Conservation (phyloP, 768 basidiomycete species). For the Glaciozyma martinii region DNA sequence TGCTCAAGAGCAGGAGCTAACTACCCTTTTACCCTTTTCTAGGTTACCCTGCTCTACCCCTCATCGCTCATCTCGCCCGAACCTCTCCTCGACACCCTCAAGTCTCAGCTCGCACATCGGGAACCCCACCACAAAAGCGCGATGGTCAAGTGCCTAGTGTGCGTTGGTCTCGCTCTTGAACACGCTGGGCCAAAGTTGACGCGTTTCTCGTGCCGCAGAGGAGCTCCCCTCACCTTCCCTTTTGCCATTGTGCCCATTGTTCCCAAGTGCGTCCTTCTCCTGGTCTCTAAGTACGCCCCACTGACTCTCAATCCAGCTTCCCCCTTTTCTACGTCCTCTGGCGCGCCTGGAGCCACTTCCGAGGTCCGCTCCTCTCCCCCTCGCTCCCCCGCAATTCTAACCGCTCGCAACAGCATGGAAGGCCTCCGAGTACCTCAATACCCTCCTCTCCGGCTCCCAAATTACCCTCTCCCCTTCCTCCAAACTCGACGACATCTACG, state of each 20-base stretch:
- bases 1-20: background rate
- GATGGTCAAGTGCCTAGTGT: slow-evolving; percentile 19
- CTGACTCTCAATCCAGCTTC: slow-evolving; percentile 3
- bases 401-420: slow-evolving; percentile 31
- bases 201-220: slow-evolving; percentile 5
- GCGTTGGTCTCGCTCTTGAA: background rate
- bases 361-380: slow-evolving; percentile 1
- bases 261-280: slow-evolving; percentile 35
- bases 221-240: slow-evolving; percentile 38
- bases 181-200: background rate
- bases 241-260: slow-evolving; percentile 41
- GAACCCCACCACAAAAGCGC: slow-evolving; percentile 17
- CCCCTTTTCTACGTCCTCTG: slow-evolving; percentile 42
- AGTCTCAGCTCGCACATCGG: slow-evolving; percentile 11
- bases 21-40: background rate
- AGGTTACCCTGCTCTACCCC: slow-evolving; percentile 34
- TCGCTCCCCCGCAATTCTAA: no score
- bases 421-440: slow-evolving; percentile 38
- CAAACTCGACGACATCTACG: slow-evolving; percentile 35
- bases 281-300: background rate
- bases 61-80: background rate
- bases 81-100: slow-evolving; percentile 6
- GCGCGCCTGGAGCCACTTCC: slow-evolving; percentile 38
- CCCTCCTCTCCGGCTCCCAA: slow-evolving; percentile 34
- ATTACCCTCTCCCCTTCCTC: slow-evolving; percentile 28